phyloP scores from a whole-genome alignment of 192 early-diverging fungal species.

The Rhizophlyctis rosea region DNA sequence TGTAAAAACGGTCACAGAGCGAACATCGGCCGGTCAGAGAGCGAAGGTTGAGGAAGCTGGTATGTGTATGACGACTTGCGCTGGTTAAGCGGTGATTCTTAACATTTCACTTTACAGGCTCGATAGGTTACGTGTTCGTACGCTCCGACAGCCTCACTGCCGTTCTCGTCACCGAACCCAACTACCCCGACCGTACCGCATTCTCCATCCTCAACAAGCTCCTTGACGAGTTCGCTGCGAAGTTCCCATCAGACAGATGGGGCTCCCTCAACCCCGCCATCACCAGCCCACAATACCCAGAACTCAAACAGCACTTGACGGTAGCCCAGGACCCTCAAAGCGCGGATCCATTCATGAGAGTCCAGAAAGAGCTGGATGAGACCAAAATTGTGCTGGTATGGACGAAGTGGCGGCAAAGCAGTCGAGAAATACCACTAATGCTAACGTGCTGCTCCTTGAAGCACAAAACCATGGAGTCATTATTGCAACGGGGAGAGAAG shows the following conservation, averaged over 20 bases:
- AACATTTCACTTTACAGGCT: slow-evolving; percentile 45
- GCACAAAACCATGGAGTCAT: slow-evolving; percentile 91
- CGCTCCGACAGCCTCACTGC: slow-evolving; percentile 68
- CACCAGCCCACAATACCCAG: slow-evolving; percentile 55
- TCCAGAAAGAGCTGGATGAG: slow-evolving; percentile 95
- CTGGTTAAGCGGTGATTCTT: neutral
- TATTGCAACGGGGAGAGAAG: slow-evolving; percentile 85
- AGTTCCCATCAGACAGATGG: slow-evolving; percentile 53
- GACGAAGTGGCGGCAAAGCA: neutral
- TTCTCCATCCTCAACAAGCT: slow-evolving; percentile 82
- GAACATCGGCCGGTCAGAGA: slow-evolving; percentile 74
- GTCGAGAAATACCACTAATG: neutral
- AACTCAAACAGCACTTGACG: slow-evolving; percentile 65
- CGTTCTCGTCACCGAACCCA: slow-evolving; percentile 77
- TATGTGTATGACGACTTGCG: slow-evolving; percentile 29
- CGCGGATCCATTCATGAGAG: slow-evolving; percentile 87
- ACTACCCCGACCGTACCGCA: slow-evolving; percentile 87
- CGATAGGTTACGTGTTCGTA: slow-evolving; percentile 79
- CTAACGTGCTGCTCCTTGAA: slow-evolving; percentile 14
- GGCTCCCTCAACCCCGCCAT: slow-evolving; percentile 37
- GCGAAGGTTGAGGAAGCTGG: slow-evolving; percentile 77
- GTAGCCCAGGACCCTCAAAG: slow-evolving; percentile 92
- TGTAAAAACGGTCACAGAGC: slow-evolving; percentile 76
- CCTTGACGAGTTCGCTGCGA: slow-evolving; percentile 78
- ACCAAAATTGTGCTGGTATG: slow-evolving; percentile 87